Base-by-base conservation (phyloP, 345 rosid genomes). In the Carallia brachiata region DNA sequence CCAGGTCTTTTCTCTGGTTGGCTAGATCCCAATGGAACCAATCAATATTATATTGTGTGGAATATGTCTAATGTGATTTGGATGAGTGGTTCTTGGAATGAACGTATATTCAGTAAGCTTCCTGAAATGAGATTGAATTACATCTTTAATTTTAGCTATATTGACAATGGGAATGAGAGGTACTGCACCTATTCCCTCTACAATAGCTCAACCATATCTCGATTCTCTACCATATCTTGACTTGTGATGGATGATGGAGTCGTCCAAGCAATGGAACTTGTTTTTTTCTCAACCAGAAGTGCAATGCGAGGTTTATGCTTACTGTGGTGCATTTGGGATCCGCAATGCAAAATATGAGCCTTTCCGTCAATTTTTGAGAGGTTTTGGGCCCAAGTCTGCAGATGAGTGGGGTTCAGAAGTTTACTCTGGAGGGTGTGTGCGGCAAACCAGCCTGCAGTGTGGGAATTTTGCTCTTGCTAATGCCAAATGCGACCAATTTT, bases 141-240 rank as follows among this genome's bases (percentile, higher is more conserved):
- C 63, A 17, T 67, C 48, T 75, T 4, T 56, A 76, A 78, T 19
- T 78, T 53, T 61, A 73, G 62, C 59, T 82, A 52, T 58, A 8
- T 19, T 3, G 4, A 31, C 6, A 67, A 73, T 12, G 70, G 66
- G 36, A 75, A 78, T 16, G 82, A 78, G 44, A 78, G 72, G 44
- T 82, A 76, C 67, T 82, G 78, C 69, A 63, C 68, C n/a, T 81
- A 75, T 67, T 69, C 66, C 19, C 30, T 78, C 7, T 67, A 63
- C 37, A 68, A 72, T 67, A 4, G 5, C n/a, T n/a, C n/a, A n/a
- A n/a, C n/a, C n/a, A n/a, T n/a, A n/a, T n/a, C n/a, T n/a, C n/a
- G n/a, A n/a, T n/a, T n/a, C n/a, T n/a, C n/a, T n/a, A n/a, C n/a
- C n/a, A n/a, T n/a, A n/a, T n/a, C n/a, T n/a, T n/a, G n/a, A n/a